Evolutionary conservation across 208 protist genomes (phyloP).

Genomic region (Acanthamoeba lenticulata): DNA sequence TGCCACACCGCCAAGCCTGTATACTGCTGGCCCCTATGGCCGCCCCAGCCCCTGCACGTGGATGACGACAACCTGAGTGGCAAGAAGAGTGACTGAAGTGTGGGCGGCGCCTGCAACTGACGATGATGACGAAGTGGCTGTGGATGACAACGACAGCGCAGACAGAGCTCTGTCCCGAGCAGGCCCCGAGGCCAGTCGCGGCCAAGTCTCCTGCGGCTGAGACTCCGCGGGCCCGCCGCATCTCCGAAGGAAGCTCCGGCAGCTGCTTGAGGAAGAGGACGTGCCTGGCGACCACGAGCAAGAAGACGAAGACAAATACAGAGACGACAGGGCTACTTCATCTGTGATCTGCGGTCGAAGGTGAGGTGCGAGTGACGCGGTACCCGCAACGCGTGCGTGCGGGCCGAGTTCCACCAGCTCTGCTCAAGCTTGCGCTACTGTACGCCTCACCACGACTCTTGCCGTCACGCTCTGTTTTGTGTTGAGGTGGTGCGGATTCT

Average conservation of each 20-base stretch:
- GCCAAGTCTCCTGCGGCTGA: not conserved
- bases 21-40: no score
- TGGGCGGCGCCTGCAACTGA: no score
- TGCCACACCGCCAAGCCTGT: no score
- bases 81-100: no score
- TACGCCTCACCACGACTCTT: not conserved
- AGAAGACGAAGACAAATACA: not conserved
- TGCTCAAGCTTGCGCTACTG: not conserved
- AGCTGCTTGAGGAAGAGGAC: not conserved
- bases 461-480: no score
- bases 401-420: not conserved
- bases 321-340: not conserved
- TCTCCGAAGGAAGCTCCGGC: not conserved
- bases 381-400: not conserved
- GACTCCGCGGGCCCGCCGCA: not conserved
- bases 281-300: not conserved
- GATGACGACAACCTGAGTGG: no score
- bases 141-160: not conserved
- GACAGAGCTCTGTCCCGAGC: not conserved
- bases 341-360: not conserved
- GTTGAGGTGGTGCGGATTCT: no score
- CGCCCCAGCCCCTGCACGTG: no score
- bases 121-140: not conserved
- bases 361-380: not conserved
- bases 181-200: not conserved